A percentile compares a stretch with the other conserved stretches of the same genome.
Conservation (phyloP, 2,329 filamentous ascomycete species). For the Parafenestella ontariensis region DNA sequence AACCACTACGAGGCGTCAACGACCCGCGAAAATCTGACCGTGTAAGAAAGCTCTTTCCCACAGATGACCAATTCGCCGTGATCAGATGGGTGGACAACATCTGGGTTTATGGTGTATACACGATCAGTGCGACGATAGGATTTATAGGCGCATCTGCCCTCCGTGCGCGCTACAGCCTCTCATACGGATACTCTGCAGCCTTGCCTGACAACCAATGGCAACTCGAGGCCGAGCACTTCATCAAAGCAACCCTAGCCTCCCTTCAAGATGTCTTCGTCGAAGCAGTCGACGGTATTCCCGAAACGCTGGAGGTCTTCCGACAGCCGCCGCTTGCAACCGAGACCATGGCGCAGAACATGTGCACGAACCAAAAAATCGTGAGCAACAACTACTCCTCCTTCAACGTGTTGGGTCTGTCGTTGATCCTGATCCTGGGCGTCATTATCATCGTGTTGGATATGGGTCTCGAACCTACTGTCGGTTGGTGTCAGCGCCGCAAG, state of each 20-base stretch:
- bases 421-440: conserved; percentile 23
- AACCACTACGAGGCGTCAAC: conserved; percentile 20
- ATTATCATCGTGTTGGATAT: conserved; percentile 25
- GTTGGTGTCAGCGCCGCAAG: conserved; percentile 6
- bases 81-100: conserved; percentile 10
- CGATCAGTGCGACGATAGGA: conserved; percentile 6
- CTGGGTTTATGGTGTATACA: conserved; percentile 5
- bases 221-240: conserved; percentile 42
- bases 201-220: conserved; percentile 47
- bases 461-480: conserved; percentile 11
- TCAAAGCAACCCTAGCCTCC: conserved; percentile 34
- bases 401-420: conserved; percentile 23
- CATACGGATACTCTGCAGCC: conserved; percentile 14
- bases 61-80: background rate
- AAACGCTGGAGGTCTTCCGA: conserved; percentile 4
- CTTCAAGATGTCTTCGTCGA: conserved; percentile 33
- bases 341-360: conserved; percentile 13
- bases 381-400: conserved; percentile 27
- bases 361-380: conserved; percentile 30
- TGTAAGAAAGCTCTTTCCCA: conserved; percentile 6
- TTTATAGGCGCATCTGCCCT: conserved; percentile 17
- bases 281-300: conserved; percentile 15
- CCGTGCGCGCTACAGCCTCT: conserved; percentile 15
- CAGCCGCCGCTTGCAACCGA: conserved; percentile 10
- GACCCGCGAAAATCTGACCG: conserved; percentile 4